Percentiles rank a stretch among this genome's conserved stretches.
These are phyloP conservation scores for Bauhinia variegata DNA, from an alignment of 306 rosid species.

Conservation along the genomic window DNA sequence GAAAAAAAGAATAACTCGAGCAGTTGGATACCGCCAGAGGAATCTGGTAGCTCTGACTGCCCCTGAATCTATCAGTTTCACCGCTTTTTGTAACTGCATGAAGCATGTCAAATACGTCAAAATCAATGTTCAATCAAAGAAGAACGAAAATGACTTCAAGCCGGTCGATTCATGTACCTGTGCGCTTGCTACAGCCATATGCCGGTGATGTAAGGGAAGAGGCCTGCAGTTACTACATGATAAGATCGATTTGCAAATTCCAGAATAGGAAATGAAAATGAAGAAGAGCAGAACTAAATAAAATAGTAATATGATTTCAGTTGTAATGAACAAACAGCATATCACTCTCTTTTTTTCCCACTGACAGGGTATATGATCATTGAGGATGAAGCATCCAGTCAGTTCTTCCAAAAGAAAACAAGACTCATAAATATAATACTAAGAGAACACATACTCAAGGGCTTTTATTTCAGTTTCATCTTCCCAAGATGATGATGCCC, in stretches of 20 bases:
- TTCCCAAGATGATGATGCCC: slow-evolving; percentile 92
- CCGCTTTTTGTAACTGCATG: slow-evolving; percentile 86
- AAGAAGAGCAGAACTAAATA: slow-evolving; percentile 12
- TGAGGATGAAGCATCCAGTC: slow-evolving; percentile 15
- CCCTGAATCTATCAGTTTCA: slow-evolving; percentile 86
- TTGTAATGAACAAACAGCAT: slow-evolving; percentile 15
- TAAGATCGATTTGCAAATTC: slow-evolving; percentile 34
- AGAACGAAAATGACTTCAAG: slow-evolving; percentile 20
- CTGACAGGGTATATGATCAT: slow-evolving; percentile 24
- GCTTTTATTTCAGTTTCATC: slow-evolving; percentile 87
- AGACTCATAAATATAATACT: slow-evolving; percentile 19
- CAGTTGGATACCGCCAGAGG: slow-evolving; percentile 96
- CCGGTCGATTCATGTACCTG: slow-evolving; percentile 58
- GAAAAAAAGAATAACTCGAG: slow-evolving; percentile 75
- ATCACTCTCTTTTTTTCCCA: neutral
- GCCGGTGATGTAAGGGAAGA: slow-evolving; percentile 92
- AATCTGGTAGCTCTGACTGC: slow-evolving; percentile 97
- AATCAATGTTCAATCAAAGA: slow-evolving; percentile 28
- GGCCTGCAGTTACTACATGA: slow-evolving; percentile 60
- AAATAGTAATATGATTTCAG: slow-evolving; percentile 1
- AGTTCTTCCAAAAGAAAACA: slow-evolving; percentile 32
- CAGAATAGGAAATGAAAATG: slow-evolving; percentile 21
- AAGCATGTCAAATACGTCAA: slow-evolving; percentile 36
- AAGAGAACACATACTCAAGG: slow-evolving; percentile 78
- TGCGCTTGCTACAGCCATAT: slow-evolving; percentile 78